These are phyloP conservation scores for Paramecium biaurelia DNA, from an alignment of 73 alveolate genomes.

Conservation along the genomic window DNA sequence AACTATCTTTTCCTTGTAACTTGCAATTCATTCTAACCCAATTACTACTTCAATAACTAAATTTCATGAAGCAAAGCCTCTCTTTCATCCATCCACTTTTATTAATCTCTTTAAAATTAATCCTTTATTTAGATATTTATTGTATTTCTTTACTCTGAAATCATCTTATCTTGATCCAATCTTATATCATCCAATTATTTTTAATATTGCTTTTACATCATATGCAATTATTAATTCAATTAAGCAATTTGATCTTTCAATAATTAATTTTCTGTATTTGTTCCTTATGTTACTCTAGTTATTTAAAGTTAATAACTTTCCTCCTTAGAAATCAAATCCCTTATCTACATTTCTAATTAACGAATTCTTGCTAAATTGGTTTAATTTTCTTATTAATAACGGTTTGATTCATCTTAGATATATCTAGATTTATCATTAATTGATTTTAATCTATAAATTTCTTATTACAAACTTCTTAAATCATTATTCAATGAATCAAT, in stretches of 20 bases:
- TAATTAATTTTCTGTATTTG: neutral
- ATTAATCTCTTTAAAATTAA: neutral
- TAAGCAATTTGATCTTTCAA: neutral
- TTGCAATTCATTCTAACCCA: neutral
- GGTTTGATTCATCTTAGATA: neutral
- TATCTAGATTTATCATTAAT: neutral
- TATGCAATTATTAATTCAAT: neutral
- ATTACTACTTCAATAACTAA: neutral
- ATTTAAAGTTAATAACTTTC: neutral
- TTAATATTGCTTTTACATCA: neutral
- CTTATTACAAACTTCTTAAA: neutral
- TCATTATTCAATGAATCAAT: neutral
- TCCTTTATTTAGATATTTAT: neutral
- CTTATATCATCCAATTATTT: neutral
- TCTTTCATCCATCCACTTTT: conserved; percentile 17
- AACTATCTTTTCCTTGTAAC: neutral
- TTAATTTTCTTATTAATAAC: neutral
- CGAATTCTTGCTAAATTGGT: neutral
- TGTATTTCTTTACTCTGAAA: neutral
- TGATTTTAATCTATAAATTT: neutral
- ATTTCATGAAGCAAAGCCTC: conserved; percentile 1
- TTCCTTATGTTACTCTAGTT: neutral
- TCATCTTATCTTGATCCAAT: neutral
- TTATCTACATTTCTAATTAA: neutral
- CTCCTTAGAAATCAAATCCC: neutral